Base-by-base conservation (phyloP, 2,329 filamentous ascomycete species). In the Fusarium piperis region DNA sequence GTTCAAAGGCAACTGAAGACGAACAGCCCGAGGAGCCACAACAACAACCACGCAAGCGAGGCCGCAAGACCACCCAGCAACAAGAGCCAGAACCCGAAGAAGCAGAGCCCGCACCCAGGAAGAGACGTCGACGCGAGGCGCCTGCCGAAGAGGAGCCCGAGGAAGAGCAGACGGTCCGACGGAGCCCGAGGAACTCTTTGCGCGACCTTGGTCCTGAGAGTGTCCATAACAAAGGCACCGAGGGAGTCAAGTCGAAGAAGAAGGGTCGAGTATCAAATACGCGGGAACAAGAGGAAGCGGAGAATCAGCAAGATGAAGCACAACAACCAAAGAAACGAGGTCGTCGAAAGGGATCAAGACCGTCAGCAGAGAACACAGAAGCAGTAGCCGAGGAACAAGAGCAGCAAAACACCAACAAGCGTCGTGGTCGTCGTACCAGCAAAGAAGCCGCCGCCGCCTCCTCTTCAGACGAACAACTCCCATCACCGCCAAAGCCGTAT, bases 401-500 rank as follows among this genome's bases (percentile, higher is more conserved):
- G 10, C 57, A 63, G 39, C 55, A 58, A 30, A 38, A 62, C 23
- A 5, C 35, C 16, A 59, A 56, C 36, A 62, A 72, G n/a, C 65
- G 59, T 23, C 65, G 53, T 38, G 74, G 72, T 38, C 74, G 72
- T 15, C 76, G 41, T 46, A 77, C 63, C 2, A 64, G 48, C 38
- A 68, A 71, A 63, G 64, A 66, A 4, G 61, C 71, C 11, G 68
- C 64, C 11, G 68, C 64, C 3, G 65, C 77, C 32, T 65, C 75
- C 4, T 65, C 73, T 55, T 69, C 73, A 1, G 56, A 73, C 20
- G 63, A 64, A 30, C 35, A 71, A 9, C 71, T 75, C 5, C 68
- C 76, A 15, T 79, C 81, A 3, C 78, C 80, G 3, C 63, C 65
- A 73, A 83, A 68, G 35, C 77, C 78, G 26, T 89, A 87, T 77